Conservation (phyloP, 768 basidiomycete genomes). For the Lactarius indigo region DNA sequence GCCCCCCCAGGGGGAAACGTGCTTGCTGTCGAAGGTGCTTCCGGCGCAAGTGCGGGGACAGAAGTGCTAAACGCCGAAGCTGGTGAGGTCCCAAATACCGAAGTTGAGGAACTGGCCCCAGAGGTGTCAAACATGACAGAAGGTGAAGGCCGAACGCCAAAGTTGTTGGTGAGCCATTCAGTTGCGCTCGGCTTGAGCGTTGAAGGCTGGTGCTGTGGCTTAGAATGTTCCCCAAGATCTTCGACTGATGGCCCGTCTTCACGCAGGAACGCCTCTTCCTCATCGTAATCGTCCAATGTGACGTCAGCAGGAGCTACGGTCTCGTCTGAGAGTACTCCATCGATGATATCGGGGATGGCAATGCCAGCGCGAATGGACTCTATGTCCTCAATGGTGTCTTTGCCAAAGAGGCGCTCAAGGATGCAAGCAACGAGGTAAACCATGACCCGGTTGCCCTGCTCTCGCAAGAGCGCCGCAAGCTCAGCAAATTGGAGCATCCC, state of each 20-base stretch:
- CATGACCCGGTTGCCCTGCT: constrained; percentile 64
- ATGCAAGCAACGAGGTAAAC: constrained; percentile 89
- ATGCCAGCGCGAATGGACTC: constrained; percentile 59
- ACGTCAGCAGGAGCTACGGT: constrained; percentile 27
- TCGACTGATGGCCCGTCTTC: constrained; percentile 18
- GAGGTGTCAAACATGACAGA: constrained; percentile 20
- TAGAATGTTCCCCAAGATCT: constrained; percentile 14
- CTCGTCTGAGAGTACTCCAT: constrained; percentile 43
- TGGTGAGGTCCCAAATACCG: constrained; percentile 25
- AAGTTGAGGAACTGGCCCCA: constrained; percentile 18
- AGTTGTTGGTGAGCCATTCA: constrained; percentile 35
- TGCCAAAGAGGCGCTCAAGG: constrained; percentile 80
- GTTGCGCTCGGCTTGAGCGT: constrained; percentile 32
- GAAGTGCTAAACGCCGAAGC: constrained; percentile 19
- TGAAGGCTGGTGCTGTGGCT: constrained; percentile 20
- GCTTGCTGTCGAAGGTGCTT: constrained; percentile 9
- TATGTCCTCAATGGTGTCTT: constrained; percentile 74
- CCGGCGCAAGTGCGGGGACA: constrained; percentile 22
- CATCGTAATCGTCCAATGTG: constrained; percentile 24
- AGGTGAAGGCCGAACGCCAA: constrained; percentile 31
- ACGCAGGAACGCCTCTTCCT: constrained; percentile 21
- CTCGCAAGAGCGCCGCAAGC: constrained; percentile 57
- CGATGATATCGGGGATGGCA: constrained; percentile 61
- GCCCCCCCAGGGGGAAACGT: too few species aligned
- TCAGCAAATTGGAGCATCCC: constrained; percentile 67